phyloP scores from a whole-genome alignment of 805 yeast genomes.

The Wickerhamiella qilinensis region DNA sequence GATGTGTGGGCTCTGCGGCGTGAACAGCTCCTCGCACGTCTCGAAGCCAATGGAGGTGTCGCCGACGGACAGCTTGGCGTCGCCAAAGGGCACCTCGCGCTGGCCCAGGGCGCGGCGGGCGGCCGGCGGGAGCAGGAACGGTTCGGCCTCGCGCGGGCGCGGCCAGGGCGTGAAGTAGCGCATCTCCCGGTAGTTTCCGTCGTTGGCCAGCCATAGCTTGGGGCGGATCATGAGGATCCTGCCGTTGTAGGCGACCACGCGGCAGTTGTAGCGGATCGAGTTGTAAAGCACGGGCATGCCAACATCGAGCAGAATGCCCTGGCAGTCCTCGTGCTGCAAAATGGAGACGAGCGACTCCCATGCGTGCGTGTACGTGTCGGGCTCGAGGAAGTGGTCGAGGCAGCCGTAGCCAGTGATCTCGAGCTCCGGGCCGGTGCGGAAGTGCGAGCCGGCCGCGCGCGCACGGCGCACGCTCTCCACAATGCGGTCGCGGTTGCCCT shows the following conservation, averaged over 20 bases:
- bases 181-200: constrained; percentile 97
- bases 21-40: constrained; percentile 94
- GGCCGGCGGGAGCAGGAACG: constrained; percentile 51
- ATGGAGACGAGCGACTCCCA: constrained; percentile 91
- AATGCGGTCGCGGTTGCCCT: constrained; percentile 89
- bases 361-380: constrained; percentile 72
- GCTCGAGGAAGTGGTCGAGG: constrained; percentile 77
- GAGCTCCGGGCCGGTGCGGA: constrained; percentile 93
- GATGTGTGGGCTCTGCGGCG: constrained; percentile 92
- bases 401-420: constrained; percentile 75
- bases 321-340: constrained; percentile 46
- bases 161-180: constrained; percentile 93
- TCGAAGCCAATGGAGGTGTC: constrained; percentile 94
- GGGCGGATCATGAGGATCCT: constrained; percentile 78
- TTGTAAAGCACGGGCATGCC: constrained; percentile 92
- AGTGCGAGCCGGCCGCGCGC: constrained; percentile 53
- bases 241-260: constrained; percentile 68
- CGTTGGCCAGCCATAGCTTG: constrained; percentile 84
- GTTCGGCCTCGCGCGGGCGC: constrained; percentile 60
- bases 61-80: constrained; percentile 66
- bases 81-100: constrained; percentile 63
- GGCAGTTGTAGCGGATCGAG: constrained; percentile 79
- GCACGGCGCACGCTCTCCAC: constrained; percentile 66
- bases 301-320: constrained; percentile 68
- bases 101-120: constrained; percentile 57